Evolutionary conservation across 108 stramenopile genomes (phyloP), one percentile per base, ranked within the genome.

Genomic region (Schizochytrium sp.): DNA sequence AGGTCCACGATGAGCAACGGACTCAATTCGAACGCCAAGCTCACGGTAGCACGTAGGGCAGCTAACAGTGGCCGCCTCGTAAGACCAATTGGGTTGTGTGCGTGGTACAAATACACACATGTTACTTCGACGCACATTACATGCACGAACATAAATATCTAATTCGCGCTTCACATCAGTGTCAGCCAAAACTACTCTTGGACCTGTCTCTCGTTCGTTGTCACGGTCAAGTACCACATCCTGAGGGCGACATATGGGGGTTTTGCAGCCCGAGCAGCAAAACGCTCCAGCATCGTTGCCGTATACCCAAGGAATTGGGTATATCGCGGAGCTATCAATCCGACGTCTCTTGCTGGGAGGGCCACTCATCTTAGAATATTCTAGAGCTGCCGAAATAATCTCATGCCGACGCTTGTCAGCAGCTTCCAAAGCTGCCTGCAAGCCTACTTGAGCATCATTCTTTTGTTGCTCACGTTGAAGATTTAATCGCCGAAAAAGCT

Each of bases 71-170:
- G 61, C 61, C 8, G 61, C 61, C 61, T 64, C 61, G 61, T 64
- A 64, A 7, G 61, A 64, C 61, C 61, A 64, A 13, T 64, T 64
- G 8, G 61, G 61, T 0, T 64, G 61, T 42, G 61, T 64, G 19
- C 61, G 61, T 42, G 61, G 61, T 4, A 1, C 4, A 13, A 64
- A 64, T 10, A 64, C 61, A 64, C 7, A 13, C 41, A 64, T 4
- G 41, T 38, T 38, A 4, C 61, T 42, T 0, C 61, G 61, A 10
- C 42, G 61, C 61, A 42, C 61, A 7, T 42, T 4, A 7, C 41
- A 42, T 64, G 61, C 61, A 5, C 61, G 61, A 42, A 42, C 61
- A 42, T 64, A 64, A 42, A 64, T 38, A 64, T 64, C 61, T 38
- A 64, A 42, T 7, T 4, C 61, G 19, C 61, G 61, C 12, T 64